phyloP scores from a whole-genome alignment of 1,139 yeast species.

The Eremothecium cymbalariae region DNA sequence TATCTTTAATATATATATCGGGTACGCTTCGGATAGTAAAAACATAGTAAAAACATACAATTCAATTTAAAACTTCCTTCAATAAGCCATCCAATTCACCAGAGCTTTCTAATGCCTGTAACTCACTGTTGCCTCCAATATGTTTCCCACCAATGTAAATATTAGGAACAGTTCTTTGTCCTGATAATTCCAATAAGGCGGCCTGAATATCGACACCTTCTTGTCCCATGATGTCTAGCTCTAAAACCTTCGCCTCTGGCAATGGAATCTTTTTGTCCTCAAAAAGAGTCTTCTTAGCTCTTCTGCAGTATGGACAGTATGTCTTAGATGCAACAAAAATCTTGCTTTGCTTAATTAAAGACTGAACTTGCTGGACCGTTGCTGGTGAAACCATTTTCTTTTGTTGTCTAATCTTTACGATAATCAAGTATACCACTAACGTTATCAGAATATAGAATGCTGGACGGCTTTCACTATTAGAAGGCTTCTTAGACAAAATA shows the following conservation, averaged over 20 bases:
- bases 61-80: no score
- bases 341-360: conserved; percentile 56
- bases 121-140: conserved; percentile 89
- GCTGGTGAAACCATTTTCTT: conserved; percentile 40
- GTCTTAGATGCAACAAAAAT: conserved; percentile 82
- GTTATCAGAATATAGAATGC: no score
- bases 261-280: conserved; percentile 35
- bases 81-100: conserved; percentile 37
- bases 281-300: conserved; percentile 51
- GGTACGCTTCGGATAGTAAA: not conserved
- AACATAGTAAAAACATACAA: no score
- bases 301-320: conserved; percentile 63
- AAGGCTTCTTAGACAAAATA: no score
- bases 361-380: conserved; percentile 50
- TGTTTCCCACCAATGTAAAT: conserved; percentile 83
- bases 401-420: conserved; percentile 9
- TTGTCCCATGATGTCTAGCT: conserved; percentile 46
- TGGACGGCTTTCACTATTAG: no score
- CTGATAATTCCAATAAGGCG: conserved; percentile 66
- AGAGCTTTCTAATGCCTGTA: conserved; percentile 49
- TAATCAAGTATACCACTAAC: no score
- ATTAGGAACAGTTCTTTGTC: conserved; percentile 91
- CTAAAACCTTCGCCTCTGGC: conserved; percentile 52
- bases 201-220: conserved; percentile 71
- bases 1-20: not conserved